Evolutionary conservation across 1,139 yeast species (phyloP), one percentile per base, ranked within the genome.

Genomic region (Yamadazyma taylorii): DNA sequence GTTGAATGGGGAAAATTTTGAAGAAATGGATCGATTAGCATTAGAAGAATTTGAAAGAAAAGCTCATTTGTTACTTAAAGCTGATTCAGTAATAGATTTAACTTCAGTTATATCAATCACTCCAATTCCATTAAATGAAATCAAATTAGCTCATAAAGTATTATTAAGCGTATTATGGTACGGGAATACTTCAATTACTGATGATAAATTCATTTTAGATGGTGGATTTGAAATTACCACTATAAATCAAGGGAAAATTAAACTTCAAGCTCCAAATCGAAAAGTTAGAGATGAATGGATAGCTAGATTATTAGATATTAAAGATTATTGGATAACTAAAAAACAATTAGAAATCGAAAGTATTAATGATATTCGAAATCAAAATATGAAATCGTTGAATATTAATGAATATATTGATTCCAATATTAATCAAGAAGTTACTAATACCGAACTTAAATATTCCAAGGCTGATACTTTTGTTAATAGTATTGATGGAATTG

Each of bases 241-340:
- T 54, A 50, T 51, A 1, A 71, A 75, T 43, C 83, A 81, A 0
- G 52, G 75, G 0, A 46, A 46, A 1, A 48, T 83, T n/a, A 63
- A 72, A 35, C 59, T 87, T 6, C 78, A 81, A 42, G 89, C 94
- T 0, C 78, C 79, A 4, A 66, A 68, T 43, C 43, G 62, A 14
- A 38, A 36, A 0, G 55, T 76, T 0, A 67, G 95, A 34, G 76
- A 81, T 47, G 74, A 73, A 41, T 90, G 97, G 97, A 67, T 85
- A 1, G 17, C 23, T 0, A 60, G 79, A 30, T 60, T 90, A 22
- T 45, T 40, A 0, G 61, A 61, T 3, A 55, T 85, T 22, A 55
- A 59, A 11, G 44, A 47, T 1, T 89, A 84, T 56, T 90, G 97
- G 97, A 64, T 56, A 9, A 48, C 53, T 7, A 66, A 79, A 37